Base-by-base conservation (phyloP, 306 rosid species). In the Prunus mongolica region DNA sequence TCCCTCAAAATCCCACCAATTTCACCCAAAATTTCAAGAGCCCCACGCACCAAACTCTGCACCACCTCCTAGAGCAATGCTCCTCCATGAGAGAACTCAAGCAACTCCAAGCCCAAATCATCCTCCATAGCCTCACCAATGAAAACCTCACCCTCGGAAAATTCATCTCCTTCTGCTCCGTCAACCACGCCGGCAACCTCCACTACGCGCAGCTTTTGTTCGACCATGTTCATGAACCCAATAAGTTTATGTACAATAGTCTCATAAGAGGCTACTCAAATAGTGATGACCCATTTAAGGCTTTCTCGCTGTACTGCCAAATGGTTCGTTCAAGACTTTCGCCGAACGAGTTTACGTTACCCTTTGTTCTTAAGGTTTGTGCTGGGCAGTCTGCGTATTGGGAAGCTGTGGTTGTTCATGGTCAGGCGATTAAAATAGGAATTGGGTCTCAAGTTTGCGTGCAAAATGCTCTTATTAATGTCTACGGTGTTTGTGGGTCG, bases 201-300 rank as follows among this genome's bases (percentile, higher is more conserved):
- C 56, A 18, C 18, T 86, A 89, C 11, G 91, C 91, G 14, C 88
- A 83, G 41, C 81, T 73, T 7, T 64, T 93, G 69, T 89, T 88
- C 28, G 87, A 87, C 70, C 80, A 78, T 51, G 77, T 78, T 65
- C 56, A 63, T 10, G 80, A 86, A 58, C 97, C 93, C 18, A 89
- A 91, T 67, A 93, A 82, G 66, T 93, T 84, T 73, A 90, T 89
- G 90, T 90, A 83, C 83, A 90, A 90, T 76, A 87, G 91, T 81
- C 82, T 93, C 74, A 88, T 89, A 28, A 88, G 80, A 79, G 88
- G 86, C n/a, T 87, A 85, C 87, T 85, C 89, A 16, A 81, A 83
- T 78, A 76, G 77, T 16, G 67, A 75, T 65, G 81, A 89, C 70
- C 84, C 87, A 54, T 32, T 61, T 1, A 78, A 57, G 63, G 80